Conservation (phyloP, 805 yeast species). For the Lipomyces anomalus region DNA sequence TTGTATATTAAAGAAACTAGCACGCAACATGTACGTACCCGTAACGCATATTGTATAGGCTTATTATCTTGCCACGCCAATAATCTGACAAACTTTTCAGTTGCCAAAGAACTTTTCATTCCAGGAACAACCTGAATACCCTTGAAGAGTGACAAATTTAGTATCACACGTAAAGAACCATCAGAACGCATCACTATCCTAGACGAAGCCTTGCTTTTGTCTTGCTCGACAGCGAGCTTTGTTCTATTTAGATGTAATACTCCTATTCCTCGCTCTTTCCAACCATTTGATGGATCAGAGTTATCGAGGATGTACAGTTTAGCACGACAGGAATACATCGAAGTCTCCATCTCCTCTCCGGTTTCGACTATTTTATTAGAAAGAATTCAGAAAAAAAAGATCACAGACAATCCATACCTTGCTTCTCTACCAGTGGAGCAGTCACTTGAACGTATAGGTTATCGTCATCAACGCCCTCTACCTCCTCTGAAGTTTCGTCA, state of each 20-base stretch:
- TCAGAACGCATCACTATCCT: constrained; percentile 89
- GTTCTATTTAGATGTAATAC: constrained; percentile 66
- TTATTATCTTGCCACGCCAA: constrained; percentile 57
- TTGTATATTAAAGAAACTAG: constrained; percentile 1
- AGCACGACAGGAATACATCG: constrained; percentile 63
- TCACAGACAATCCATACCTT: constrained; percentile 1
- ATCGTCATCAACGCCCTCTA: constrained; percentile 28
- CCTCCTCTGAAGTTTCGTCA: too few species aligned
- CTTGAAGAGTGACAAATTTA: constrained; percentile 63
- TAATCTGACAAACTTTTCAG: constrained; percentile 77
- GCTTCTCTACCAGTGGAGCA: constrained; percentile 30
- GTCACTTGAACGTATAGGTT: constrained; percentile 33
- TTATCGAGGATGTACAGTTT: constrained; percentile 73
- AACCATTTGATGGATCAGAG: constrained; percentile 56
- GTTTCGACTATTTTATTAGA: constrained; percentile 57
- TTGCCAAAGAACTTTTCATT: constrained; percentile 74
- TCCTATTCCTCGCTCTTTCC: constrained; percentile 96
- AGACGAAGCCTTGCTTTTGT: constrained; percentile 35
- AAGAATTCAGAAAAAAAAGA: not conserved
- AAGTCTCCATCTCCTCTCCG: constrained; percentile 84
- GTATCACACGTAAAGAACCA: constrained; percentile 73
- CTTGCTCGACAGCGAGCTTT: constrained; percentile 12
- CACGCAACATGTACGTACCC: constrained; percentile 39
- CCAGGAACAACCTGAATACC: constrained; percentile 63
- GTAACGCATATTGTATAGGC: constrained; percentile 80